Percentiles rank a stretch among this genome's conserved stretches.
phyloP scores from a whole-genome alignment of 2,329 filamentous ascomycete genomes.

The Alternaria brassicicola region DNA sequence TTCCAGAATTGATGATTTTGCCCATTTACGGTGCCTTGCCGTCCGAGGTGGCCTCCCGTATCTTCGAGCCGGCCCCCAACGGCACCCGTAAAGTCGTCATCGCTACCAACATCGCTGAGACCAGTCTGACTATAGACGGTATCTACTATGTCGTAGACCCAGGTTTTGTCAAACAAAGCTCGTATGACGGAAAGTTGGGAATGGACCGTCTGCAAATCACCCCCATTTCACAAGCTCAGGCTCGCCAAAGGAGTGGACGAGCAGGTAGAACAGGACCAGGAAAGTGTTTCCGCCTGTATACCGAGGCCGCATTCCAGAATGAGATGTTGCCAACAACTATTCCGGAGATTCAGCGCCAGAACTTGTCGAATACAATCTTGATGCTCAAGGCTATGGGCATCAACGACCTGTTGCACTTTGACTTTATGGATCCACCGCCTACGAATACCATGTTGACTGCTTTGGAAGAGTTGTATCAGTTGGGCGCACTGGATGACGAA shows the following conservation, averaged over 20 bases:
- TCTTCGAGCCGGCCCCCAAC: conserved; percentile 90
- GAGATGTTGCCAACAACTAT: conserved; percentile 98
- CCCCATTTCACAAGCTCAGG: conserved; percentile 95
- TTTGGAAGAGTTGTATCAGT: conserved; percentile 89
- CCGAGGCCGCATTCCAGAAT: conserved; percentile 90
- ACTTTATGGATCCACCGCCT: conserved; percentile 98
- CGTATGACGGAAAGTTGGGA: conserved; percentile 93
- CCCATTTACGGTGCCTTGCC: conserved; percentile 96
- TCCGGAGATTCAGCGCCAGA: conserved; percentile 95
- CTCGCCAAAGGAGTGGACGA: conserved; percentile 89
- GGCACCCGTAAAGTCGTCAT: conserved; percentile 93
- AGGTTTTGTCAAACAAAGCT: conserved; percentile 97
- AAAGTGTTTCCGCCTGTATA: conserved; percentile 89
- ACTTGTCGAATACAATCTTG: conserved; percentile 88
- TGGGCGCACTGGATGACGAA: conserved; percentile 93
- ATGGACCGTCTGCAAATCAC: conserved; percentile 98
- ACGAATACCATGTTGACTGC: conserved; percentile 98
- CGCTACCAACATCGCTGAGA: conserved; percentile 97
- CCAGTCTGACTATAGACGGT: conserved; percentile 95
- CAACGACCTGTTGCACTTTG: conserved; percentile 94
- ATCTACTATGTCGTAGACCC: conserved; percentile 98
- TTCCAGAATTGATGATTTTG: conserved; percentile 89
- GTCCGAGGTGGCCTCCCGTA: conserved; percentile 88
- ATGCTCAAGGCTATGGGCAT: conserved; percentile 99
- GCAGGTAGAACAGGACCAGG: conserved; percentile 94